phyloP scores from a whole-genome alignment of 225 moss, liverwort and hornwort genomes.

The Neckera pumila region DNA sequence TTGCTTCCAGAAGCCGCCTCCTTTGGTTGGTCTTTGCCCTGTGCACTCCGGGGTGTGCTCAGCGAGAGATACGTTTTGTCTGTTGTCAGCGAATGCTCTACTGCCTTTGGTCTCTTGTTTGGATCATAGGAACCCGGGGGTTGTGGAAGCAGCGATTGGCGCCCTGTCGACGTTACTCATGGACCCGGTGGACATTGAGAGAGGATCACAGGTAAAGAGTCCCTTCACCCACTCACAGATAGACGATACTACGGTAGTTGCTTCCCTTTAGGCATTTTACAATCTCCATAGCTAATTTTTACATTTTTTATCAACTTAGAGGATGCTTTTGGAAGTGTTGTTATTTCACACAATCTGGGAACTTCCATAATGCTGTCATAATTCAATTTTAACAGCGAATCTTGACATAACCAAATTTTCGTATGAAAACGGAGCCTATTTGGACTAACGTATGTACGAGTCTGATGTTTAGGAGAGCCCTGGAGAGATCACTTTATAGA shows the following conservation, averaged over 20 bases:
- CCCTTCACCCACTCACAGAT: neutral
- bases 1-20: conserved; percentile 17
- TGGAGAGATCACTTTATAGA: neutral
- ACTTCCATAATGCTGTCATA: neutral
- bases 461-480: neutral
- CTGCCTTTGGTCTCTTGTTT: conserved; percentile 42
- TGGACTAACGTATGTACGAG: neutral
- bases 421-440: neutral
- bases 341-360: neutral
- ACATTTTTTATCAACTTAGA: neutral
- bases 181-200: conserved; percentile 43
- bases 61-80: conserved; percentile 24
- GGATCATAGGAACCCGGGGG: conserved; percentile 32
- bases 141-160: conserved; percentile 52
- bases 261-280: neutral
- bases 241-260: neutral
- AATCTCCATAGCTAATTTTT: neutral
- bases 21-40: conserved; percentile 22
- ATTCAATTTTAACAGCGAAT: neutral
- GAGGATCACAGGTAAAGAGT: conserved; percentile 33
- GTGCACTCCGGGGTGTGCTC: conserved; percentile 53
- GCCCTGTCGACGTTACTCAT: conserved; percentile 53
- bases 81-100: conserved; percentile 34
- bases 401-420: neutral
- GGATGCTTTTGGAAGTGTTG: neutral